phyloP scores from a whole-genome alignment of 2,329 filamentous ascomycete species.

The Claviceps pazoutovae region DNA sequence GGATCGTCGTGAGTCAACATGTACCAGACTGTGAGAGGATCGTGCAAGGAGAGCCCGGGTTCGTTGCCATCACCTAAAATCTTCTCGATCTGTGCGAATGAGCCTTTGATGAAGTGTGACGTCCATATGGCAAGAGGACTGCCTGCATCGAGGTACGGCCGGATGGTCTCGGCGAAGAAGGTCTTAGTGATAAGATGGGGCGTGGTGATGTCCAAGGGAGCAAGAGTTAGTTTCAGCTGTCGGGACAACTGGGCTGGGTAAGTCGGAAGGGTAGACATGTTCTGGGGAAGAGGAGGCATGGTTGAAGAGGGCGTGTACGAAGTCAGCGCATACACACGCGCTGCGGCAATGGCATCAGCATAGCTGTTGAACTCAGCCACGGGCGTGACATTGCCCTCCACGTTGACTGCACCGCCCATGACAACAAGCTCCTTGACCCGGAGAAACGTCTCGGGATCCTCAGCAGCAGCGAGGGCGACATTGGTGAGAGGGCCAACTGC shows the following conservation, averaged over 20 bases:
- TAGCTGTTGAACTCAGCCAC: slow-evolving; percentile 92
- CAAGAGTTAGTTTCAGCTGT: slow-evolving; percentile 52
- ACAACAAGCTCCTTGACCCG: slow-evolving; percentile 81
- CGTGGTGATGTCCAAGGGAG: slow-evolving; percentile 66
- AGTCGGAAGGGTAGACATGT: slow-evolving; percentile 34
- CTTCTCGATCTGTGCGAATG: slow-evolving; percentile 53
- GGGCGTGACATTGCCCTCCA: slow-evolving; percentile 72
- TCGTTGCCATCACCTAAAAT: slow-evolving; percentile 45
- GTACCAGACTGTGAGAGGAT: slow-evolving; percentile 71
- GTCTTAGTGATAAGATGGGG: slow-evolving; percentile 50
- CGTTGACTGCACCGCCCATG: slow-evolving; percentile 79
- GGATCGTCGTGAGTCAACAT: slow-evolving; percentile 47
- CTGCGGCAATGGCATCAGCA: slow-evolving; percentile 68
- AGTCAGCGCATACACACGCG: slow-evolving; percentile 64
- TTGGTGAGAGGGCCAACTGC: slow-evolving; percentile 90
- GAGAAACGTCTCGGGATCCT: slow-evolving; percentile 81
- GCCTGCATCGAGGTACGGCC: slow-evolving; percentile 41
- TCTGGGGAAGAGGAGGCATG: slow-evolving; percentile 54
- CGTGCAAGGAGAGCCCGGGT: slow-evolving; percentile 55
- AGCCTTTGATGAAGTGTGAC: slow-evolving; percentile 55
- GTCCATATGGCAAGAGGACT: slow-evolving; percentile 66
- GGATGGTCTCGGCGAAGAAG: slow-evolving; percentile 43
- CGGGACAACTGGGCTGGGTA: slow-evolving; percentile 53
- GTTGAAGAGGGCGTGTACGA: slow-evolving; percentile 61
- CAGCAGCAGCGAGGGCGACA: slow-evolving; percentile 71